A percentile compares a stretch with the other conserved stretches of the same genome.
Evolutionary conservation across 805 yeast species (phyloP).

Genomic region (Ogataea angusta): DNA sequence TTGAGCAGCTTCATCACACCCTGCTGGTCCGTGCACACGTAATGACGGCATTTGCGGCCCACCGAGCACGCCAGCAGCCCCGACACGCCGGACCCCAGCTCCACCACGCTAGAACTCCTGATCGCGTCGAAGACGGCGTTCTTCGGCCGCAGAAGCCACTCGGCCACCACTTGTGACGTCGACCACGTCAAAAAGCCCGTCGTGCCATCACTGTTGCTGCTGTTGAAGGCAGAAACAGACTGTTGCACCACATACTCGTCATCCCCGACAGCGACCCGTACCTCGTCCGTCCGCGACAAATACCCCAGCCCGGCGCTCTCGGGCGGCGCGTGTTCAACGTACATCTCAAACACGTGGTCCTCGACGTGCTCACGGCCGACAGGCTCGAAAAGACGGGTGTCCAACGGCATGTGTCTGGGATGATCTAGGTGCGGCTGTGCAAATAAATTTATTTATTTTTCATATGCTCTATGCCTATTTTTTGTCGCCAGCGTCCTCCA

Average conservation of each 20-base stretch:
- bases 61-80: slow-evolving; percentile 46
- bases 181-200: slow-evolving; percentile 69
- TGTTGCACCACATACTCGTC: slow-evolving; percentile 31
- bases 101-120: slow-evolving; percentile 38
- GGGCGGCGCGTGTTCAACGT: slow-evolving; percentile 16
- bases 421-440: slow-evolving; percentile 1
- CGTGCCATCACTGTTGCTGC: slow-evolving; percentile 38
- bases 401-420: not conserved
- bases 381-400: slow-evolving; percentile 3
- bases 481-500: slow-evolving; percentile 11
- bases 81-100: slow-evolving; percentile 61
- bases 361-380: slow-evolving; percentile 17
- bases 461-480: slow-evolving; percentile 1
- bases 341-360: slow-evolving; percentile 29
- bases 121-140: slow-evolving; percentile 30
- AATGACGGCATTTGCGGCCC: slow-evolving; percentile 36
- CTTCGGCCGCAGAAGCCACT: slow-evolving; percentile 44
- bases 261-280: slow-evolving; percentile 17
- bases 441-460: slow-evolving; percentile 1
- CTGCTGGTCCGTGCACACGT: slow-evolving; percentile 57
- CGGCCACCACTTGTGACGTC: slow-evolving; percentile 44
- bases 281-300: slow-evolving; percentile 19
- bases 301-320: slow-evolving; percentile 24
- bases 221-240: slow-evolving; percentile 31
- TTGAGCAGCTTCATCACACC: slow-evolving; percentile 49